Conservation (phyloP, 345 rosid species). For the Garcia nutans region DNA sequence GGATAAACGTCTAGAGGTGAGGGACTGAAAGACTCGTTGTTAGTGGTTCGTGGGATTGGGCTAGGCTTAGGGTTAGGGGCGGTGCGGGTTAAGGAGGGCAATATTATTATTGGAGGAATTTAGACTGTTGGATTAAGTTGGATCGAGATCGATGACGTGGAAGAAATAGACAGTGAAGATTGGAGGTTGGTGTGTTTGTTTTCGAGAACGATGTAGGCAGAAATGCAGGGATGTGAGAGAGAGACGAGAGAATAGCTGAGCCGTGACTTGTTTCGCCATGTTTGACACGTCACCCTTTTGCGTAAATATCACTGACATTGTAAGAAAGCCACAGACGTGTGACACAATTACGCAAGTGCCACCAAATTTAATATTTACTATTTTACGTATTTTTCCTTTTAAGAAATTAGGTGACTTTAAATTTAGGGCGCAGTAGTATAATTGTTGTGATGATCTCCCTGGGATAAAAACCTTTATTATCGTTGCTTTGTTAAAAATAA, state of each 20-base stretch:
- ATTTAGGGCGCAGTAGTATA: too few relatives aligned
- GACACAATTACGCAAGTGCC: not conserved
- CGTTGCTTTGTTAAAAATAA: too few relatives aligned
- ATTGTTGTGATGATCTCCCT: too few relatives aligned
- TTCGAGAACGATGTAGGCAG: constrained; percentile 14
- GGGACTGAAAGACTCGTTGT: too few relatives aligned
- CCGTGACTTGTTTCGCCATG: constrained; percentile 2
- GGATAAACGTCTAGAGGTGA: constrained; percentile 15
- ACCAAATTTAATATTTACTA: not conserved
- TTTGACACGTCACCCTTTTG: constrained; percentile 22
- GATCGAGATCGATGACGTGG: constrained; percentile 45
- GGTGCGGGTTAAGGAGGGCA: not conserved
- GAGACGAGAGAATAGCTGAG: not conserved
- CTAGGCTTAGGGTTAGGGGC: constrained; percentile 11
- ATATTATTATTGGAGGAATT: constrained; percentile 18
- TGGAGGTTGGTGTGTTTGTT: constrained; percentile 45
- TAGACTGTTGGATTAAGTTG: constrained; percentile 29
- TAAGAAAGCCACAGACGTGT: not conserved
- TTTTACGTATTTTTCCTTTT: too few relatives aligned
- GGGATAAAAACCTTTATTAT: too few relatives aligned
- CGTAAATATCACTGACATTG: constrained; percentile 19
- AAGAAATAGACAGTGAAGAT: constrained; percentile 29
- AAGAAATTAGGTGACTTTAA: too few relatives aligned
- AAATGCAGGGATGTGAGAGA: not conserved
- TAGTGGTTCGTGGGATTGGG: constrained; percentile 12